These are phyloP conservation scores for Colletotrichum orbiculare DNA, from an alignment of 2,329 filamentous ascomycete genomes.

Conservation along the genomic window DNA sequence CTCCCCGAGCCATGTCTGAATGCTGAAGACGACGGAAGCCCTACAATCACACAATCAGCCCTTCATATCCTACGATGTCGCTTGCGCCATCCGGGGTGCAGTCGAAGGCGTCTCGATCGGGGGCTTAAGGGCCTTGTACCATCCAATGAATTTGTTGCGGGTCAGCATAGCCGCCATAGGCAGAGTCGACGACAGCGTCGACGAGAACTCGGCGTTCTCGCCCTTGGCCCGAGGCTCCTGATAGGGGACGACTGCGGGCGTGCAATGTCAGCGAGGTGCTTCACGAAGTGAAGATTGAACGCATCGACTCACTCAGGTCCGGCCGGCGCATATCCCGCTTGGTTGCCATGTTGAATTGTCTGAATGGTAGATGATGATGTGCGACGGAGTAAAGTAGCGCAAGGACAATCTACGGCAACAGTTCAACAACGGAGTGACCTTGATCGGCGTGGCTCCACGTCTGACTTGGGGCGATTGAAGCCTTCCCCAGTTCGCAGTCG, in stretches of 20 bases:
- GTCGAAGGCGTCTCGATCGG: background rate
- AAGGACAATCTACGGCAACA: background rate
- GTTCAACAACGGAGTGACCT: background rate
- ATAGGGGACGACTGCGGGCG: conserved; percentile 82
- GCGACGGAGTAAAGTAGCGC: background rate
- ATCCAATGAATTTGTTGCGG: conserved; percentile 83
- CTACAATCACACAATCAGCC: conserved; percentile 49
- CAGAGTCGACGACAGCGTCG: conserved; percentile 79
- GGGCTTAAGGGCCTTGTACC: conserved; percentile 55
- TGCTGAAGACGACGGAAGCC: conserved; percentile 78
- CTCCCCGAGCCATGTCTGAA: conserved; percentile 83
- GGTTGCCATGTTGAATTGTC: conserved; percentile 63
- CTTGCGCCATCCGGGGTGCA: too few species aligned
- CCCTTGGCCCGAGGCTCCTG: conserved; percentile 77
- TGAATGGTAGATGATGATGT: background rate
- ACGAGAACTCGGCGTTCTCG: conserved; percentile 75
- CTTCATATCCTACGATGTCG: conserved; percentile 21
- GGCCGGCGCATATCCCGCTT: conserved; percentile 81
- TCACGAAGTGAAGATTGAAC: conserved; percentile 29
- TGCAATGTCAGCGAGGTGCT: conserved; percentile 19
- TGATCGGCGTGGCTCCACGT: conserved; percentile 6
- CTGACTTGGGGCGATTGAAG: conserved; percentile 23
- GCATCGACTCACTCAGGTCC: conserved; percentile 71
- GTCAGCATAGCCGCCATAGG: conserved; percentile 98
- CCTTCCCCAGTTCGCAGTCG: conserved; percentile 27